Evolutionary conservation across 805 yeast genomes (phyloP).

Genomic region (Millerozyma miso): DNA sequence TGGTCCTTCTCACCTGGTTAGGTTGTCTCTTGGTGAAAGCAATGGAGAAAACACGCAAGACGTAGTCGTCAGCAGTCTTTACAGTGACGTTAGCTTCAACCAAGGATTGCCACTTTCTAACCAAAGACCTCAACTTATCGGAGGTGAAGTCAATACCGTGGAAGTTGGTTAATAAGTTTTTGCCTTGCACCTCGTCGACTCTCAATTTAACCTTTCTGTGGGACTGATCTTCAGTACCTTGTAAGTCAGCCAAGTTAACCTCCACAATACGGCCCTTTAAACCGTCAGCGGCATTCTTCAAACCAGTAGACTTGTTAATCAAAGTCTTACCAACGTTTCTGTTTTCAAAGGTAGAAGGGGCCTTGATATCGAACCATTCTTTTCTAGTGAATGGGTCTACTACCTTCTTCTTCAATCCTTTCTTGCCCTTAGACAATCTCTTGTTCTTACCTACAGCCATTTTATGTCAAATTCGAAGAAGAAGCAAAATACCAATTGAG

Average conservation of each 20-base stretch:
- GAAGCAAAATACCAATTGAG: not conserved
- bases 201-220: conserved; percentile 93
- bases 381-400: conserved; percentile 97
- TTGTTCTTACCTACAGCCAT: conserved; percentile 89
- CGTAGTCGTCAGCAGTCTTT: conserved; percentile 94
- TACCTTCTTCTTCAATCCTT: conserved; percentile 96
- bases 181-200: conserved; percentile 96
- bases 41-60: conserved; percentile 87
- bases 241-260: conserved; percentile 89
- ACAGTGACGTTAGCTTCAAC: conserved; percentile 95
- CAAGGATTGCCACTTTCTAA: conserved; percentile 96
- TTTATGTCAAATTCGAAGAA: conserved; percentile 9
- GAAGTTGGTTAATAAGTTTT: conserved; percentile 95
- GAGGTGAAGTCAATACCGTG: conserved; percentile 96
- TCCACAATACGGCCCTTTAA: conserved; percentile 94
- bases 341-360: conserved; percentile 95
- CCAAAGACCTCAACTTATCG: conserved; percentile 91
- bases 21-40: conserved; percentile 95
- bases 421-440: conserved; percentile 80
- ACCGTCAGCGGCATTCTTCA: conserved; percentile 92
- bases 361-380: conserved; percentile 96
- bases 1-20: conserved; percentile 91
- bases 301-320: conserved; percentile 95
- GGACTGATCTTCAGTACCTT: conserved; percentile 95
- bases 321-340: conserved; percentile 95